These are phyloP conservation scores for Calonectria fujianensis DNA, from an alignment of 2,329 filamentous ascomycete species.

Conservation along the genomic window DNA sequence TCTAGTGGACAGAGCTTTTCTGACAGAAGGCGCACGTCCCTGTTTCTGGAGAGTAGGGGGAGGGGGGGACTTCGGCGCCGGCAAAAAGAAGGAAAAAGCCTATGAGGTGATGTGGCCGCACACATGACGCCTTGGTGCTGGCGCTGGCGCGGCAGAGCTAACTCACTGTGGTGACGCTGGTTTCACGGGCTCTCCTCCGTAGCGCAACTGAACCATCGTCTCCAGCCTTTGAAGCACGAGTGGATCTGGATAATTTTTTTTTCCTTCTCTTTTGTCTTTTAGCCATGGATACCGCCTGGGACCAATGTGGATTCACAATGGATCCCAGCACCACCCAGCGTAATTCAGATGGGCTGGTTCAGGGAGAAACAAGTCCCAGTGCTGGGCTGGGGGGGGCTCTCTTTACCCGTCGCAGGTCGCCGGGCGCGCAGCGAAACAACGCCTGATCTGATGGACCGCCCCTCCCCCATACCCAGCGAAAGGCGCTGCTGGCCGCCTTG, in stretches of 20 bases:
- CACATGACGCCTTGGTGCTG: constrained; percentile 39
- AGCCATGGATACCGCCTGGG: constrained; percentile 24
- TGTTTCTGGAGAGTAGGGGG: neutral
- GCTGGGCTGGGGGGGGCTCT: neutral
- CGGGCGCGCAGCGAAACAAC: constrained; percentile 4
- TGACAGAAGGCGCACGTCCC: constrained; percentile 12
- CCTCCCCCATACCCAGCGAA: constrained; percentile 5
- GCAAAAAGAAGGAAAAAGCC: neutral
- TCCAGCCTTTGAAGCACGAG: constrained; percentile 12
- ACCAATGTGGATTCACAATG: constrained; percentile 19
- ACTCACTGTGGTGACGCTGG: constrained; percentile 27
- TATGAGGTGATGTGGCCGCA: constrained; percentile 37
- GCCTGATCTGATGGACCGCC: constrained; percentile 11
- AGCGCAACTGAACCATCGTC: neutral
- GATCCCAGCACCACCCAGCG: constrained; percentile 2
- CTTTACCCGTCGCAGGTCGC: constrained; percentile 3
- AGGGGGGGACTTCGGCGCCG: constrained; percentile 15
- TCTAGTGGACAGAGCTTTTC: constrained; percentile 2
- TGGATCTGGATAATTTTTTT: constrained; percentile 15
- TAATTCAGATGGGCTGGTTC: constrained; percentile 15
- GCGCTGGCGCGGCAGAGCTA: constrained; percentile 37
- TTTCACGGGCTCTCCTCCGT: constrained; percentile 27
- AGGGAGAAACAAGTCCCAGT: neutral
- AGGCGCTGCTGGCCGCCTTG: constrained; percentile 6
- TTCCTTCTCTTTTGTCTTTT: neutral